Evolutionary conservation across 345 rosid genomes (phyloP), one percentile per base, ranked within the genome.

Genomic region (Diplotaxis tenuifolia): DNA sequence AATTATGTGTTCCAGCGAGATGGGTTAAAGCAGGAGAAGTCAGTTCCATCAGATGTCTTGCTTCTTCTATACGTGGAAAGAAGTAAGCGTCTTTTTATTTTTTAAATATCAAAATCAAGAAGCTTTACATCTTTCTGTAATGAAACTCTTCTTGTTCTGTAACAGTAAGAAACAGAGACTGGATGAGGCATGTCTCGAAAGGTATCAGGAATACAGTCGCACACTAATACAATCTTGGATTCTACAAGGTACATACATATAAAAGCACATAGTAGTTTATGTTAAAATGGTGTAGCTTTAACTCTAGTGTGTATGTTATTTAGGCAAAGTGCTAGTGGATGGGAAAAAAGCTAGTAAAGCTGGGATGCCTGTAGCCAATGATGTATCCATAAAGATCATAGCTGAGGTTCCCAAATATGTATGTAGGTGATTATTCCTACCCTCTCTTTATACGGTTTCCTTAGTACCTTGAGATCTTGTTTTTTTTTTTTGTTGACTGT

Each of bases 391-490:
- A 62, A 89, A 90, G 75, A 92, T 92, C 49, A 84, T 40, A 65
- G 96, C 92, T 18, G 92, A 88, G 84, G 70, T 90, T 78, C 99
- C 98, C 3, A 95, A 92, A 92, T 95, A 82, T 63, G 98, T 92
- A 90, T 95, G 99, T 90, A 95, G 98, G 99, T 95, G 96, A 95
- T 85, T 84, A 82, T 80, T 86, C 74, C 42, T 50, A 40, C 72
- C 55, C 29, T 25, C 47, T 72, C 6, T 65, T 69, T 53, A 28
- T 56, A 32, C 55, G 7, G 27, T 58, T 77, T 71, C 36, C 3
- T n/a, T 55, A 1, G 14, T 57, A 55, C 15, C 5, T 71, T 49
- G 7, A 10, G 34, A 58, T n/a, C 34, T 9, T 54, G 4, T 25
- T 58, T 49, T 25, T 76, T 70, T 49, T 58, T 25, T 1, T 76